Conservation (phyloP, 2,329 filamentous ascomycete species). For the Blastomyces parvus region DNA sequence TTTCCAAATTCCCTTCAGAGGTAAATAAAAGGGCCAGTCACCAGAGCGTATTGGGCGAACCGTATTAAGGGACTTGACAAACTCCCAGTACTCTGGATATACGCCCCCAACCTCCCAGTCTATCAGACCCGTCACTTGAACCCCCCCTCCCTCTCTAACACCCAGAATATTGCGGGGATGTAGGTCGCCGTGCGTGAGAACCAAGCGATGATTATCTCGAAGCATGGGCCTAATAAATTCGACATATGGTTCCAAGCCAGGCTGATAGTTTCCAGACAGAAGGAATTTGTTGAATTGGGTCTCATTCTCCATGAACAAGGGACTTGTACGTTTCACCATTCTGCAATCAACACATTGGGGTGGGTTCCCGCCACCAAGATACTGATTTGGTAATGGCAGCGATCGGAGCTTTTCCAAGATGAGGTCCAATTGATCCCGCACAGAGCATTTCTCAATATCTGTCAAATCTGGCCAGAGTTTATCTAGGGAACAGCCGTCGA, state of each 20-base stretch:
- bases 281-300: slow-evolving; percentile 27
- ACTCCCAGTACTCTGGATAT: slow-evolving; percentile 21
- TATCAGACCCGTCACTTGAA: slow-evolving; percentile 16
- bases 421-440: slow-evolving; percentile 9
- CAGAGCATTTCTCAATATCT: slow-evolving; percentile 1
- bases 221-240: slow-evolving; percentile 9
- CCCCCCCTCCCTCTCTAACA: background rate
- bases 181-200: slow-evolving; percentile 20
- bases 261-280: background rate
- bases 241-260: slow-evolving; percentile 9
- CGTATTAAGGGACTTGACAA: slow-evolving; percentile 14
- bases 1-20: slow-evolving; percentile 10
- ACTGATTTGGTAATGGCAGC: slow-evolving; percentile 7
- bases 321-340: slow-evolving; percentile 12
- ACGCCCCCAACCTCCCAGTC: slow-evolving; percentile 21
- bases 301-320: slow-evolving; percentile 26
- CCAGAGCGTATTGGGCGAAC: slow-evolving; percentile 9
- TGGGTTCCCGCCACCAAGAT: slow-evolving; percentile 11
- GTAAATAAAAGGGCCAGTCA: slow-evolving; percentile 10
- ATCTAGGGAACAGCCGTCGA: slow-evolving; percentile 8
- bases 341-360: slow-evolving; percentile 12
- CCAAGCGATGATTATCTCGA: slow-evolving; percentile 10
- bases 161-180: slow-evolving; percentile 19
- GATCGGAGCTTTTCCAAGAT: slow-evolving; percentile 10
- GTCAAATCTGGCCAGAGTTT: slow-evolving; percentile 12